These are phyloP conservation scores for Lasiodiplodia theobromae DNA, from an alignment of 2,329 filamentous ascomycete genomes.

Conservation along the genomic window DNA sequence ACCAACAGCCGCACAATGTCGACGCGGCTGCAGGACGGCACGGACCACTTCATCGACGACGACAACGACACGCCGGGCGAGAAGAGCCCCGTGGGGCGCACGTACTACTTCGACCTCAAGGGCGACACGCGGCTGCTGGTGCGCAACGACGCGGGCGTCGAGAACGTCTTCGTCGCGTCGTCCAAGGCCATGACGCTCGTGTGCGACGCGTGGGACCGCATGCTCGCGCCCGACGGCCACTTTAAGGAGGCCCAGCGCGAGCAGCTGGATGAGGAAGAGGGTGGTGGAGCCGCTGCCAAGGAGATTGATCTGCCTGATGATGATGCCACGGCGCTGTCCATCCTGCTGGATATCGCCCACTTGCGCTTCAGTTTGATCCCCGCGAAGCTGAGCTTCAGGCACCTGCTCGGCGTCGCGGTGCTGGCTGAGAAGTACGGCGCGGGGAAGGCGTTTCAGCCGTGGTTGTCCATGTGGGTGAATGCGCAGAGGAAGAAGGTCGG, in stretches of 20 bases:
- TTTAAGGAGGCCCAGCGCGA: constrained; percentile 21
- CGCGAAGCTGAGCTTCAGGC: constrained; percentile 34
- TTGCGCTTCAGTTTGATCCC: constrained; percentile 38
- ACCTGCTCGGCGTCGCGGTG: constrained; percentile 39
- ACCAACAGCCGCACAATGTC: not conserved
- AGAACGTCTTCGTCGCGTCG: constrained; percentile 32
- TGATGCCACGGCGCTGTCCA: constrained; percentile 39
- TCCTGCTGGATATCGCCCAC: constrained; percentile 46
- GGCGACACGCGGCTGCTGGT: constrained; percentile 8
- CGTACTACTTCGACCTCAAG: constrained; percentile 7
- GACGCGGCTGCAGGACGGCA: not conserved
- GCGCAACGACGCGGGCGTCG: not conserved
- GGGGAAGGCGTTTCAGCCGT: constrained; percentile 42
- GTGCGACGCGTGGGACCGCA: constrained; percentile 36
- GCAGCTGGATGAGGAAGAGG: not conserved
- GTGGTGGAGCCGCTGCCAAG: constrained; percentile 25
- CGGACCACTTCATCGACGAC: not conserved
- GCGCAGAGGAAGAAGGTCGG: constrained; percentile 30
- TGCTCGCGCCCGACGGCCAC: constrained; percentile 31
- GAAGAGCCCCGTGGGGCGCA: not conserved
- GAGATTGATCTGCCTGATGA: constrained; percentile 43
- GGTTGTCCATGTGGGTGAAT: constrained; percentile 33
- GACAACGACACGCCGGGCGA: not conserved
- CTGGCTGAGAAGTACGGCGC: constrained; percentile 40
- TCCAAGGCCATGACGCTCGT: constrained; percentile 32